Conservation (phyloP, 2,329 filamentous ascomycete species). For the Aspergillus ibericus region DNA sequence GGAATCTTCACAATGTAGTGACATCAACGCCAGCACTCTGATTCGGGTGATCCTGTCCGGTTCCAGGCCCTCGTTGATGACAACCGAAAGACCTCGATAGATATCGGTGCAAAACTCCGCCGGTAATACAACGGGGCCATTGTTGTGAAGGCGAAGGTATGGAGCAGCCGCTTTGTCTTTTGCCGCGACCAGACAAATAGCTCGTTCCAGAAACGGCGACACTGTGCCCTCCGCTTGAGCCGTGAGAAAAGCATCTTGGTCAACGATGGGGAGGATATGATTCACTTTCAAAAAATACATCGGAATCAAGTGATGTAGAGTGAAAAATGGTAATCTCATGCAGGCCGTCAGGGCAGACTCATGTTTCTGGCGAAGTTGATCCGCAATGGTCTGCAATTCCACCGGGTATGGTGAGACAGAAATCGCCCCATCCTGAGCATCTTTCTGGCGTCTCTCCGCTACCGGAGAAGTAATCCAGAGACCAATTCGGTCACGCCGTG, state of each 20-base stretch:
- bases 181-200: conserved; percentile 43
- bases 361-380: conserved; percentile 25
- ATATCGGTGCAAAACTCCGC: conserved; percentile 41
- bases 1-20: conserved; percentile 42
- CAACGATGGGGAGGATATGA: conserved; percentile 39
- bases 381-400: conserved; percentile 12
- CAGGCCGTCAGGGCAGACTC: conserved; percentile 29
- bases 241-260: conserved; percentile 28
- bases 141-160: conserved; percentile 30
- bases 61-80: conserved; percentile 41
- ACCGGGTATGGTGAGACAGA: background rate
- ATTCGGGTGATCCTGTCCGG: conserved; percentile 39
- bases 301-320: conserved; percentile 31
- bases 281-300: conserved; percentile 42
- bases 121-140: conserved; percentile 29
- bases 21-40: conserved; percentile 41
- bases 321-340: conserved; percentile 32
- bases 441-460: background rate
- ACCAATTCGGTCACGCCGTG: conserved; percentile 31
- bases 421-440: background rate
- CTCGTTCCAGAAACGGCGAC: conserved; percentile 40
- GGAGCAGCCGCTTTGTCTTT: conserved; percentile 34
- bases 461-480: conserved; percentile 33
- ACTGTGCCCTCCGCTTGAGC: conserved; percentile 26
- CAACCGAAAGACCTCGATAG: conserved; percentile 37